These are phyloP conservation scores for Mortierella sp. DNA, from an alignment of 371 early-diverging fungal genomes.

Conservation along the genomic window DNA sequence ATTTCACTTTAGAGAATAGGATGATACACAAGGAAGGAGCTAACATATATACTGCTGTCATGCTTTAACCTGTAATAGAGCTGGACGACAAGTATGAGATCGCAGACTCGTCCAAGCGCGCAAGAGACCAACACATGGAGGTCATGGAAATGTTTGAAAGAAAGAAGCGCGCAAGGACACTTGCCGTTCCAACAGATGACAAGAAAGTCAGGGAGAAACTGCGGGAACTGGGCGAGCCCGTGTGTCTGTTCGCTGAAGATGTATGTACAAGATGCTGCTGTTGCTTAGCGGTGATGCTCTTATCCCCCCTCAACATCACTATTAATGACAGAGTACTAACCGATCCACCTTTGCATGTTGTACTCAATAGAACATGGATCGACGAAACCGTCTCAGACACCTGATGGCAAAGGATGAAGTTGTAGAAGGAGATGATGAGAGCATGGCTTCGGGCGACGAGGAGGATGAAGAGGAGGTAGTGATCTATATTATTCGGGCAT, in stretches of 20 bases:
- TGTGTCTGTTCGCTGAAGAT: conserved; percentile 95
- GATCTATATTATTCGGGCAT: background rate
- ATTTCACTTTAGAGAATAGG: background rate
- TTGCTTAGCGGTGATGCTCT: background rate
- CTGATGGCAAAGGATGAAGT: conserved; percentile 74
- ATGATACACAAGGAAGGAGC: background rate
- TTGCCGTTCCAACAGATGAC: conserved; percentile 97
- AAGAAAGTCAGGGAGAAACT: conserved; percentile 81
- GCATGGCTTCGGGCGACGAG: conserved; percentile 67
- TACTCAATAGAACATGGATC: conserved; percentile 83
- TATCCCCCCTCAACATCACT: background rate
- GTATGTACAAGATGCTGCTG: conserved; percentile 61
- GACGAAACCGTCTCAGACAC: conserved; percentile 87
- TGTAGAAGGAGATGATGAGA: conserved; percentile 61
- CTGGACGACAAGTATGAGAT: conserved; percentile 52
- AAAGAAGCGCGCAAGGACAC: conserved; percentile 79
- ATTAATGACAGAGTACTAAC: background rate
- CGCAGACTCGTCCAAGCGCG: conserved; percentile 64
- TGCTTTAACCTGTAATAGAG: conserved; percentile 27
- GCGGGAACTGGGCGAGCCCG: conserved; percentile 87
- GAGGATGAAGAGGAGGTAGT: conserved; percentile 62
- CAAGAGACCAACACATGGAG: conserved; percentile 78
- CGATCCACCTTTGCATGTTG: background rate
- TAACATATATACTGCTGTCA: background rate
- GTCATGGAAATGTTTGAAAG: conserved; percentile 90